phyloP scores from a whole-genome alignment of 768 basidiomycete genomes.

The Kwoniella newhampshirensis region DNA sequence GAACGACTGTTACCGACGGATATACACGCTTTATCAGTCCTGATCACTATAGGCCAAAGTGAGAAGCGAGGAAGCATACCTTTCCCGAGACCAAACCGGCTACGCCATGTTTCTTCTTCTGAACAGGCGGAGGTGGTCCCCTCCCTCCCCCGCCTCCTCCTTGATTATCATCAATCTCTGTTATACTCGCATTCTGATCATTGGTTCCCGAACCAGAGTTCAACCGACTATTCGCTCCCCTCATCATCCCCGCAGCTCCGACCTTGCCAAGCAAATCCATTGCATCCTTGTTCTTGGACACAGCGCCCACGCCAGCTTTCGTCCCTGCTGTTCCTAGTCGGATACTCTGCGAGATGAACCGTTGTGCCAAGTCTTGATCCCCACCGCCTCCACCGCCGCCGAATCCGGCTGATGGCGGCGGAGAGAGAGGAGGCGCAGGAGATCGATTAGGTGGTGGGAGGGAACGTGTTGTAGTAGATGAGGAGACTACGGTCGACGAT shows the following conservation, averaged over 20 bases:
- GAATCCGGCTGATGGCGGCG: not conserved
- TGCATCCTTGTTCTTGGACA: slow-evolving; percentile 32
- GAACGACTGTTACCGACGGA: slow-evolving; percentile 17
- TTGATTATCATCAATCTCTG: slow-evolving; percentile 1
- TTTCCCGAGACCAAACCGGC: slow-evolving; percentile 27
- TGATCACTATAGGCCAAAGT: too few relatives aligned
- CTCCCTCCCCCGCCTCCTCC: slow-evolving; percentile 6
- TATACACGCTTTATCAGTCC: too few relatives aligned
- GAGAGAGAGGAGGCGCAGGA: slow-evolving; percentile 10
- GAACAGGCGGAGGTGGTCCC: slow-evolving; percentile 18
- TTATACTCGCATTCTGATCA: too few relatives aligned
- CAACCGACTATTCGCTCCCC: slow-evolving; percentile 25
- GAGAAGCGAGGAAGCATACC: slow-evolving; percentile 15
- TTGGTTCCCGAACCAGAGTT: slow-evolving; percentile 10
- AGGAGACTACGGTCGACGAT: slow-evolving; percentile 8
- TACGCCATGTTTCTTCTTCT: slow-evolving; percentile 29
- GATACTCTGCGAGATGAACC: slow-evolving; percentile 29
- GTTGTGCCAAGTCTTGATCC: slow-evolving; percentile 35
- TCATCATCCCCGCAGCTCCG: slow-evolving; percentile 35
- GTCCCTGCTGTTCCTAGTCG: slow-evolving; percentile 29
- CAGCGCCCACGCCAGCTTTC: slow-evolving; percentile 23
- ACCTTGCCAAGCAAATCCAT: slow-evolving; percentile 38
- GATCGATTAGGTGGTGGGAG: slow-evolving; percentile 4
- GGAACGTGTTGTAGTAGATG: not conserved
- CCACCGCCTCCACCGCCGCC: slow-evolving; percentile 7